These are phyloP conservation scores for Zygnema cylindricum DNA, from an alignment of 139 green algal species.

Conservation along the genomic window DNA sequence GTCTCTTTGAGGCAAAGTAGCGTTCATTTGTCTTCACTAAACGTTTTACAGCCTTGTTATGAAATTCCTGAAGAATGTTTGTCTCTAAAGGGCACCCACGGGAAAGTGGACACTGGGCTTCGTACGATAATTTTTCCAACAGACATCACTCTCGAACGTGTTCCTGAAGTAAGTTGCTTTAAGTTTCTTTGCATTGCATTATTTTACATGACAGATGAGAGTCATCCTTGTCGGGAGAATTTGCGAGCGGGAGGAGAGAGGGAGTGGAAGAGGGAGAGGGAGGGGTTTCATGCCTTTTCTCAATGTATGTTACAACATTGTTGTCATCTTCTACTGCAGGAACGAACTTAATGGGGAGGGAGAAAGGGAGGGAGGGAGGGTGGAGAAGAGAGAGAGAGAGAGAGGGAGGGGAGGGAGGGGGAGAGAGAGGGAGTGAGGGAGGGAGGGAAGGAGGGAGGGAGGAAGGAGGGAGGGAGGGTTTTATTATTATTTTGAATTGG, in stretches of 20 bases:
- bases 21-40: not conserved
- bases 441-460: not conserved
- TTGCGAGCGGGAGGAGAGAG: no score
- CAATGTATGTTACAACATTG: not conserved
- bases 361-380: not conserved
- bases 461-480: not conserved
- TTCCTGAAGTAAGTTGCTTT: not conserved
- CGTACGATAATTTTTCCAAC: conserved; percentile 31
- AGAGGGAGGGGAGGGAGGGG: not conserved
- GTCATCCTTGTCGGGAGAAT: no score
- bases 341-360: not conserved
- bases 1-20: not conserved
- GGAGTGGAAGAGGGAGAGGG: not conserved
- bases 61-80: conserved; percentile 41
- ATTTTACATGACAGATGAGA: no score
- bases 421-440: not conserved
- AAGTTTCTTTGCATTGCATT: no score
- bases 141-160: conserved; percentile 1
- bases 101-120: conserved; percentile 25
- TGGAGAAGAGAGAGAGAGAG: not conserved
- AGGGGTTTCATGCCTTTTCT: not conserved
- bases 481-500: not conserved
- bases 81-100: conserved; percentile 40
- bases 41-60: conserved; percentile 13
- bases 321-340: not conserved